Base-by-base conservation (phyloP, 345 rosid species). In the Pelargonium nanum region DNA sequence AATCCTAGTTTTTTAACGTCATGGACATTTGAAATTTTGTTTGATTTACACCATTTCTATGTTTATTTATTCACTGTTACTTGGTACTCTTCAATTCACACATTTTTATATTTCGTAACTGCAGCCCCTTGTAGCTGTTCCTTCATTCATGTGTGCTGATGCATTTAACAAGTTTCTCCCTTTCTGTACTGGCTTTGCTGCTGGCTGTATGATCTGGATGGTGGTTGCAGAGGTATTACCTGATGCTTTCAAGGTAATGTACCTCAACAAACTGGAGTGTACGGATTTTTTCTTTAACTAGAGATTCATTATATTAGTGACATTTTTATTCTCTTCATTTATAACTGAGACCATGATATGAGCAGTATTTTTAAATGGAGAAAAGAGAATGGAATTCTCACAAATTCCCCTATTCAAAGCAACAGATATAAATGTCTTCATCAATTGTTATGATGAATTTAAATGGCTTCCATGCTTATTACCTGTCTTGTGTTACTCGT, bases 181-280 rank as follows among this genome's bases (percentile, higher is more conserved):
- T 54, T 94, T 94, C 71, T 94, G 99, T 65, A 90, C 99, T 50
- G 99, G 99, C 61, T 94, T 94, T 78, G 99, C 99, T 59, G 99
- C 97, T 70, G 99, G 97, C 30, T 94, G 99, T 70, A 94, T 94
- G 99, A 88, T 94, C 58, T 94, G 99, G 99, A 94, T 94, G 97
- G 99, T 94, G 61, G 72, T 94, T 75, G 97, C 97, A 53, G 99
- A 94, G 79, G 99, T 94, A 55, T 95, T 94, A 63, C 99, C 99
- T 57, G 99, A 90, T 75, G 95, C 99, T 22, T 94, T 90, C 74
- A 90, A 90, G 97, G 99, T 88, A 66, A 65, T 30, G 64, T 66
- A 9, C 34, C 57, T 56, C 26, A 10, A 53, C 24, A 22, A 17
- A 40, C 24, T 61, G 26, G 22, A 26, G 19, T 59, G 24, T 52